These are phyloP conservation scores for Serpula lacrymans DNA, from an alignment of 768 basidiomycete species.

Conservation along the genomic window DNA sequence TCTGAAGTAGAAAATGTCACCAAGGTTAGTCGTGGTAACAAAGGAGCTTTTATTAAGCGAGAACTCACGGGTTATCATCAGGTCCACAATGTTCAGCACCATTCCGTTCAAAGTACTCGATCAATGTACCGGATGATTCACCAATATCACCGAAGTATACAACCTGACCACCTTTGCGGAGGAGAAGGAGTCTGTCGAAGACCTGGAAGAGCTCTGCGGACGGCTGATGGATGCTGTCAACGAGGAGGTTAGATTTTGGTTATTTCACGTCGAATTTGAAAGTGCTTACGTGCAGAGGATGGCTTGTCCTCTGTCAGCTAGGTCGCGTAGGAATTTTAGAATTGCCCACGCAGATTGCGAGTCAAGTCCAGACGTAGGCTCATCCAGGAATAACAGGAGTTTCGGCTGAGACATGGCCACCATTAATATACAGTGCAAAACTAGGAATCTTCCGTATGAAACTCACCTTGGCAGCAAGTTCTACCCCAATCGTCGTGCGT, in stretches of 20 bases:
- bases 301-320: constrained; percentile 52
- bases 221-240: constrained; percentile 36
- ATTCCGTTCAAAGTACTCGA: constrained; percentile 21
- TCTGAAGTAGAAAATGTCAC: constrained; percentile 23
- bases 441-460: no score
- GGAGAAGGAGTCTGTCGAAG: constrained; percentile 49
- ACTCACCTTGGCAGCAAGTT: constrained; percentile 51
- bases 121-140: constrained; percentile 16
- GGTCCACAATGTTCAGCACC: constrained; percentile 15
- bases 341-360: constrained; percentile 52
- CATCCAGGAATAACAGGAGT: constrained; percentile 55
- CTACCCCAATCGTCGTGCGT: constrained; percentile 58
- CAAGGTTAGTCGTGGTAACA: no score
- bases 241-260: background rate
- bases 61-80: constrained; percentile 22
- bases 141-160: constrained; percentile 60
- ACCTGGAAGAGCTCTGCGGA: constrained; percentile 49
- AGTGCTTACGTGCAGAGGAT: constrained; percentile 51
- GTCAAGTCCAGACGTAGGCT: constrained; percentile 57
- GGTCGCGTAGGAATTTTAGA: constrained; percentile 45
- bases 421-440: no score
- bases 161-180: constrained; percentile 55
- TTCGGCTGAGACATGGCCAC: constrained; percentile 35
- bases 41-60: no score
- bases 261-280: background rate